Evolutionary conservation across 2,329 filamentous ascomycete genomes (phyloP), one percentile per base, ranked within the genome.

Genomic region (Didymella exigua): DNA sequence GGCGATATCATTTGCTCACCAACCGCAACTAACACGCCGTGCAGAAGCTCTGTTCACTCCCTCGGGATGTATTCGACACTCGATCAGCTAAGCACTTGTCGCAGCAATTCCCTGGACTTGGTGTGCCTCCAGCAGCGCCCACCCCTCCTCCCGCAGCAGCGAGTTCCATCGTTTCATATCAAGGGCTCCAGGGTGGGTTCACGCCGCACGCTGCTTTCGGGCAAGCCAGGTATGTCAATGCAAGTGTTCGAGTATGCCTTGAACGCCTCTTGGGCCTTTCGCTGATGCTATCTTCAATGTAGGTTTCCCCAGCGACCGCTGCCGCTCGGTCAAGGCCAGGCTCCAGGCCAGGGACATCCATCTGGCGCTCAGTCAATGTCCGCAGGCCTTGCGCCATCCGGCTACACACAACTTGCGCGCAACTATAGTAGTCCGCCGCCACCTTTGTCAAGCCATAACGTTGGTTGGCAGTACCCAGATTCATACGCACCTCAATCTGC

Each of bases 81-180:
- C n/a, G 21, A 30, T 19, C 34, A 33, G 2, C 33, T 44, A 29
- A 60, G 65, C 27, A 66, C 44, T 11, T n/a, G 14, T 30, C 27
- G n/a, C 52, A 67, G 60, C 65, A 67, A 49, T 68, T 61, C 37
- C 53, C 58, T 33, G 59, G 62, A 13, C 56, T 66, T 13, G 60
- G 60, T 21, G 44, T 57, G 4, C 67, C 62, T 34, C 67, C 67
- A 21, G 51, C 65, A 18, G 68, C 63, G n/a, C 67, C 69, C 9
- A 69, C 62, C 11, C 68, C 68, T 49, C 67, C 68, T 11, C 61
- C 63, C 21, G 64, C 65, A 23, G 62, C 62, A 13, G 33, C 53
- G 24, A 63, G 59, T 47, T 65, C 66, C 38, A 29, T 63, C 23
- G 55, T 58, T 60, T 61, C 64, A 14, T 67, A 58, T 23, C 54